Evolutionary conservation across 1,284 basidiomycete genomes (phyloP).

Genomic region (Apiotrichum gracile): DNA sequence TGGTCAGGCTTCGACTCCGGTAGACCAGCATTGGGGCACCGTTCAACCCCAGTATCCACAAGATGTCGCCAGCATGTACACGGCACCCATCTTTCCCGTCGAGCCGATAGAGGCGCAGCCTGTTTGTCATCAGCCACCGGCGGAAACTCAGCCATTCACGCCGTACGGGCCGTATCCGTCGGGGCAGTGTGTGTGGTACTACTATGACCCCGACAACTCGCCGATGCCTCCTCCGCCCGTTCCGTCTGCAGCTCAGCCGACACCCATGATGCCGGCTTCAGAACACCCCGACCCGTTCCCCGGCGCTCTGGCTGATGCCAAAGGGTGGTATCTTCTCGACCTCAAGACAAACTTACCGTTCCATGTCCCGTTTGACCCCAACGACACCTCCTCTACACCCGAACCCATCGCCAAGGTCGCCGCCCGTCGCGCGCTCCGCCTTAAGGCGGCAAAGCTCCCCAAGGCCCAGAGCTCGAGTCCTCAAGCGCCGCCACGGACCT

Average conservation of each 20-base stretch:
- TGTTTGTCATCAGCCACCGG: background rate
- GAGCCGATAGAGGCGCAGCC: background rate
- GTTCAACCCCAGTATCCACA: background rate
- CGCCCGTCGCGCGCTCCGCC: background rate
- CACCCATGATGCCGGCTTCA: background rate
- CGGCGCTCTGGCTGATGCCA: background rate
- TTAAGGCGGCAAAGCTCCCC: no score
- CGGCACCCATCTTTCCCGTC: background rate
- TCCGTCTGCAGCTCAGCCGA: background rate
- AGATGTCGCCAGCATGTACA: background rate
- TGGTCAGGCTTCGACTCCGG: background rate
- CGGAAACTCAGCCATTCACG: background rate
- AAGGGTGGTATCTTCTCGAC: background rate
- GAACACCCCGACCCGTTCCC: background rate
- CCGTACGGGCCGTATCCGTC: background rate
- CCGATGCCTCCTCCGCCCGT: background rate
- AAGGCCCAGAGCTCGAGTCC: no score
- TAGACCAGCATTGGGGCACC: background rate
- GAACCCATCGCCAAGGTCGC: background rate
- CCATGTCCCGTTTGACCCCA: background rate
- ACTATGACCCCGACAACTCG: constrained; percentile 1
- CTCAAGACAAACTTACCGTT: constrained; percentile 1
- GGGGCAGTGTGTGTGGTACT: background rate
- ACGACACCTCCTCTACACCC: background rate
- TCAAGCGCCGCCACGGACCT: no score